phyloP scores from a whole-genome alignment of 2,329 filamentous ascomycete genomes.

The Cytospora paraplurivora region DNA sequence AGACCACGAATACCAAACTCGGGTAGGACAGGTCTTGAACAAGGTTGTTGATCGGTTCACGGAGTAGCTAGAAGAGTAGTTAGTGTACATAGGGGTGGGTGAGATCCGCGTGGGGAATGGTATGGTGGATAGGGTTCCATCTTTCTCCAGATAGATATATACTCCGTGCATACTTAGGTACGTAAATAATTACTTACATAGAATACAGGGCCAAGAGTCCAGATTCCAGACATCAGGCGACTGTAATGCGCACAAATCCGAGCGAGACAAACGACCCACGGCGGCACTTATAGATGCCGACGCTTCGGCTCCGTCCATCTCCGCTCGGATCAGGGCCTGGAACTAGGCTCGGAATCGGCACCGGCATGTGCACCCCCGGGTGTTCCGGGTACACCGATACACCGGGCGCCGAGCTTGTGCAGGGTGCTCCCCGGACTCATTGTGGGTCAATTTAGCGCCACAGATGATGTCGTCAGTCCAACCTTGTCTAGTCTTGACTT shows the following conservation, averaged over 20 bases:
- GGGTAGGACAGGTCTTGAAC: no score
- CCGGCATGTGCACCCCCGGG: background rate
- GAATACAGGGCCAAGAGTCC: background rate
- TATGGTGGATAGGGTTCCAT: no score
- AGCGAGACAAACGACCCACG: background rate
- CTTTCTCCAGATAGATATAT: no score
- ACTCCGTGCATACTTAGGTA: no score
- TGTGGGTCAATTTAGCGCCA: background rate
- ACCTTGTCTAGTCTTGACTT: background rate
- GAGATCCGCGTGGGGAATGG: no score
- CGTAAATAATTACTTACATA: background rate
- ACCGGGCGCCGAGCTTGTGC: no score
- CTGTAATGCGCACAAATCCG: background rate
- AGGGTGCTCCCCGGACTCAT: background rate
- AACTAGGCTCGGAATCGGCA: background rate
- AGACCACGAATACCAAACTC: background rate
- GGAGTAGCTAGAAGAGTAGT: no score
- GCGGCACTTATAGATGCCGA: conserved; percentile 9
- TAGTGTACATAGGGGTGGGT: no score
- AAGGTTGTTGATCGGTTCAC: no score
- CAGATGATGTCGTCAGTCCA: conserved; percentile 23
- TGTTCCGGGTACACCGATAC: no score
- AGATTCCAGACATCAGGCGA: background rate
- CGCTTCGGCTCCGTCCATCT: conserved; percentile 12
- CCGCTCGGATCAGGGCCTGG: background rate